Conservation (phyloP, 2,329 filamentous ascomycete species). For the Blastomyces silverae region DNA sequence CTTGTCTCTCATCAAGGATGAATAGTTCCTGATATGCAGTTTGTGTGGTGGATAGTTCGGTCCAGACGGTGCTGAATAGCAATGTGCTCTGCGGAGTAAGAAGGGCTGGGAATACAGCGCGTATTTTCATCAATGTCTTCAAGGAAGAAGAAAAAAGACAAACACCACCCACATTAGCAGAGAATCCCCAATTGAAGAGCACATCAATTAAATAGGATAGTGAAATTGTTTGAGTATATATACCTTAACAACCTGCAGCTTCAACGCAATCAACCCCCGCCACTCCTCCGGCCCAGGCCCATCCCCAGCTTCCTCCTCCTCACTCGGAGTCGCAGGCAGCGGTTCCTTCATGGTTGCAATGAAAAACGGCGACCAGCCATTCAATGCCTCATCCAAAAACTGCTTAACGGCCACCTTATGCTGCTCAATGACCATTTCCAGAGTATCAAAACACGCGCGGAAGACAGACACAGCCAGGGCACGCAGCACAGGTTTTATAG, state of each 20-base stretch:
- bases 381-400: constrained; percentile 81
- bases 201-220: neutral
- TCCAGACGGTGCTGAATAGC: constrained; percentile 83
- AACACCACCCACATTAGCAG: constrained; percentile 20
- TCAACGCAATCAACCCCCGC: constrained; percentile 77
- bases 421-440: constrained; percentile 95
- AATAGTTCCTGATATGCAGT: constrained; percentile 73
- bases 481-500: constrained; percentile 66
- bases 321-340: constrained; percentile 56
- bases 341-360: constrained; percentile 66
- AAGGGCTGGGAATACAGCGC: constrained; percentile 71
- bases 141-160: neutral
- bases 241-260: constrained; percentile 83
- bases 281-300: constrained; percentile 56
- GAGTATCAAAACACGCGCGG: constrained; percentile 82
- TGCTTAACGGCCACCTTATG: constrained; percentile 77
- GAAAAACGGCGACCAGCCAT: constrained; percentile 86
- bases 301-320: constrained; percentile 54
- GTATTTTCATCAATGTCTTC: constrained; percentile 79
- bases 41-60: constrained; percentile 70
- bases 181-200: constrained; percentile 12
- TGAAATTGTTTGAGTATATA: neutral
- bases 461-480: constrained; percentile 87
- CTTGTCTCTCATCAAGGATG: constrained; percentile 76
- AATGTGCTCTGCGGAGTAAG: constrained; percentile 73